Evolutionary conservation across 352 stramenopile species (phyloP).

Genomic region (Phytophthora palmivora): DNA sequence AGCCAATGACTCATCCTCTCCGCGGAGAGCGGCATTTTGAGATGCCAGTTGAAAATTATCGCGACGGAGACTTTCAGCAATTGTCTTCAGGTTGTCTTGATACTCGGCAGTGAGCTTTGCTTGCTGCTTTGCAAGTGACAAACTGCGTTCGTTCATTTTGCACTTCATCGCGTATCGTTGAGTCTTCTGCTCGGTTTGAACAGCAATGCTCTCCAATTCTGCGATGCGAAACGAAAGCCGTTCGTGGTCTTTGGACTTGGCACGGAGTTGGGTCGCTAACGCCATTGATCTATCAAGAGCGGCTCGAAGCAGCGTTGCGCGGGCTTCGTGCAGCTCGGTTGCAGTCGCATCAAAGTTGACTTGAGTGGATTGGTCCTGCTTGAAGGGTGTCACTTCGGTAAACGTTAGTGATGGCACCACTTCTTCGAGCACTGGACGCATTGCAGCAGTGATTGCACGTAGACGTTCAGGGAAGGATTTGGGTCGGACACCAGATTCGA

Average conservation of each 20-base stretch:
- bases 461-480: constrained; percentile 38
- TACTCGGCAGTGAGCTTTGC: constrained; percentile 37
- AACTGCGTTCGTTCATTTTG: constrained; percentile 33
- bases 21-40: constrained; percentile 27
- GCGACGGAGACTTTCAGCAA: constrained; percentile 26
- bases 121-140: constrained; percentile 46
- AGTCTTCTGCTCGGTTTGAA: constrained; percentile 28
- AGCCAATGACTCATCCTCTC: constrained; percentile 31
- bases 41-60: constrained; percentile 36
- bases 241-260: constrained; percentile 57
- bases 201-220: constrained; percentile 24
- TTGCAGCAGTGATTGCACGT: constrained; percentile 26
- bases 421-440: not conserved
- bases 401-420: constrained; percentile 16
- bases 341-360: constrained; percentile 17
- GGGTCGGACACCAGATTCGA: not conserved
- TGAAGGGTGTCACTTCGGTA: constrained; percentile 35
- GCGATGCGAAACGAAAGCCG: constrained; percentile 36
- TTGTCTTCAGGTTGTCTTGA: constrained; percentile 39
- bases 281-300: constrained; percentile 48
- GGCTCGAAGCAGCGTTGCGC: constrained; percentile 28
- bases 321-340: not conserved
- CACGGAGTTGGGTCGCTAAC: constrained; percentile 44
- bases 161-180: constrained; percentile 38
- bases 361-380: constrained; percentile 43